Base-by-base conservation (phyloP, 768 basidiomycete genomes). In the Mycena sanguinolenta region DNA sequence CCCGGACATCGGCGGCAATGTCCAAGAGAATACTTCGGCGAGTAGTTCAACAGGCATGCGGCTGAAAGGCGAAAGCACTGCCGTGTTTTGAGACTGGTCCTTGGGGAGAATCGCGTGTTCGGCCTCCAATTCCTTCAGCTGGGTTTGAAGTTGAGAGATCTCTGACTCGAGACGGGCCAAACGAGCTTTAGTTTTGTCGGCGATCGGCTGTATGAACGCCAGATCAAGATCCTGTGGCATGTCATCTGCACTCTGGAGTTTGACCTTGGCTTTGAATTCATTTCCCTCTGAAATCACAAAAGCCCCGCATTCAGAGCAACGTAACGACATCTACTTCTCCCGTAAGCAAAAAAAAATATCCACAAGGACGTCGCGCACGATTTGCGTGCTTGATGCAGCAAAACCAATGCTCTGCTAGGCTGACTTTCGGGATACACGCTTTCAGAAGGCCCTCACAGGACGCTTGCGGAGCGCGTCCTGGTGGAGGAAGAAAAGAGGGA, bases 1-100 rank as follows among this genome's bases (percentile, higher is more conserved):
- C 21, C 23, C 30, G 3, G 5, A 12, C 17, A 17, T 25, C 14
- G 38, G 9, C 4, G 65, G 58, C 16, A 60, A 9, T 23, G 50
- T 58, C 49, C 58, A 53, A 49, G n/a, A 60, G 27, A 67, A 67
- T 27, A 67, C 53, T 25, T 67, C 57, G 10, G 21, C 34, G 13
- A 67, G 58, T 3, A 67, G 4, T 21, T 67, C 65, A 2, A 49
- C 27, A 3, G 65, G 65, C 12, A 67, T 53, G 7, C 58, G 34
- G 25, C 65, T 23, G n/a, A 67, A 46, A 16, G 55, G 55, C 10
- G 64, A 58, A 38, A 58, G 4, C 2, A 65, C 50, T 6, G 32
- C 39, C 10, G 5, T 16, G 25, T 46, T 46, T 19, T 25, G 28
- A 9, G 16, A 6, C 27, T 21, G 59, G 23, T 42, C 30, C 9